Base-by-base conservation (phyloP, 2,329 filamentous ascomycete genomes). In the Aureobasidium sp. region DNA sequence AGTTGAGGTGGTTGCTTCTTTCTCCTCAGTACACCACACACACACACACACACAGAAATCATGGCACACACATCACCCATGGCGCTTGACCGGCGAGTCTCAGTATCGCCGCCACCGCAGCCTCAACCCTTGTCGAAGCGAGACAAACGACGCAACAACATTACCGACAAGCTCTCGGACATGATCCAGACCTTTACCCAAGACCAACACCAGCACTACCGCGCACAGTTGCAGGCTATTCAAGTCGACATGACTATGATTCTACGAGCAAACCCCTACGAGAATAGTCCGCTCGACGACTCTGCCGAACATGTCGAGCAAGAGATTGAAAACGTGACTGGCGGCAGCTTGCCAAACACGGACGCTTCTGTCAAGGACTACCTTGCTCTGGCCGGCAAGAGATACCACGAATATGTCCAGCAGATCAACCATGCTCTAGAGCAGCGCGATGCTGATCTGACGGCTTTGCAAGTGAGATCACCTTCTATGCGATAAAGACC, bases 191-290 rank as follows among this genome's bases (percentile, higher is more conserved):
- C 90, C 70, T 95, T 97, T 79, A 88, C 90, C 69, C 88, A 91
- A 69, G 94, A 97, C 75, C 88, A 93, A 70, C 94, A 97, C 78
- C 84, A 88, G 69, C 90, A 94, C 73, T 98, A 97, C 79, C 90
- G 95, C 68, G 93, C 96, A 70, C 94, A 98, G 79, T 87, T 98
- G 2, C 91, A 96, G 74, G 93, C 93, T 71, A 89, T 98, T n/a
- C 95, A 98, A 80, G 90, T 93, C 70, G 95, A 97, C 78, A 94
- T 95, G 80, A 93, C 88, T 66, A 86, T 97, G 53, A 93, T 97
- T 70, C 90, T 94, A 77, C 90, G 93, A 71, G 93, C 96, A 61
- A 92, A 97, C 74, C 92, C 93, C 1, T 97, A 97, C 77, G 68
- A 71, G 40, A 85, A 90, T 67, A 87, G 89, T 67, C 89, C 93